Conservation (phyloP, 2,329 filamentous ascomycete species). For the Graphiopsis chlorocephala region DNA sequence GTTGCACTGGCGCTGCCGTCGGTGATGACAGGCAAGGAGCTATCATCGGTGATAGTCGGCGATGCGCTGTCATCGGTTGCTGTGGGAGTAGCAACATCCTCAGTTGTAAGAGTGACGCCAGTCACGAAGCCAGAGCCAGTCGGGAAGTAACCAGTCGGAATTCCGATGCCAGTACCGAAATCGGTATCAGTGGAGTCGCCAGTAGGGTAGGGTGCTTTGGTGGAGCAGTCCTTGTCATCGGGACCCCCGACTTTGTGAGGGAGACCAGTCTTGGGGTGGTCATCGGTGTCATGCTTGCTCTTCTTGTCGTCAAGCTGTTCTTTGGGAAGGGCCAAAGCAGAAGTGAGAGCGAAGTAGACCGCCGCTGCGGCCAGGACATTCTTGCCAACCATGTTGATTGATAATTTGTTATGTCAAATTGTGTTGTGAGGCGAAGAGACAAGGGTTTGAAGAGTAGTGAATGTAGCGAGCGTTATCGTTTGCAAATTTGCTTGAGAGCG, state of each 20-base stretch:
- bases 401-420: background rate
- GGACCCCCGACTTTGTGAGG: background rate
- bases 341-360: conserved; percentile 5
- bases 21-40: background rate
- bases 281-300: background rate
- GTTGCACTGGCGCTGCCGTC: background rate
- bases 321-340: conserved; percentile 11
- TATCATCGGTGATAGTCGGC: background rate
- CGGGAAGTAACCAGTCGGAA: background rate
- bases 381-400: conserved; percentile 9
- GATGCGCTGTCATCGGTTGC: background rate
- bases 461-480: background rate
- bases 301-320: background rate
- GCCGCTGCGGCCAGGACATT: conserved; percentile 1
- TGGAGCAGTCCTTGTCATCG: conserved; percentile 12
- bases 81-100: background rate
- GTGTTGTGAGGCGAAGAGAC: background rate
- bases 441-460: background rate
- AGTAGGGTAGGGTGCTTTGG: conserved; percentile 1
- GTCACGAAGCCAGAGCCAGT: background rate
- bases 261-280: conserved; percentile 1
- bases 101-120: background rate
- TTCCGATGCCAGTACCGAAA: background rate
- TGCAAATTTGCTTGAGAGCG: background rate
- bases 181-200: background rate